A percentile compares a stretch with the other conserved stretches of the same genome.
Conservation (phyloP, 2,329 filamentous ascomycete species). For the Sporothrix brasiliensis region DNA sequence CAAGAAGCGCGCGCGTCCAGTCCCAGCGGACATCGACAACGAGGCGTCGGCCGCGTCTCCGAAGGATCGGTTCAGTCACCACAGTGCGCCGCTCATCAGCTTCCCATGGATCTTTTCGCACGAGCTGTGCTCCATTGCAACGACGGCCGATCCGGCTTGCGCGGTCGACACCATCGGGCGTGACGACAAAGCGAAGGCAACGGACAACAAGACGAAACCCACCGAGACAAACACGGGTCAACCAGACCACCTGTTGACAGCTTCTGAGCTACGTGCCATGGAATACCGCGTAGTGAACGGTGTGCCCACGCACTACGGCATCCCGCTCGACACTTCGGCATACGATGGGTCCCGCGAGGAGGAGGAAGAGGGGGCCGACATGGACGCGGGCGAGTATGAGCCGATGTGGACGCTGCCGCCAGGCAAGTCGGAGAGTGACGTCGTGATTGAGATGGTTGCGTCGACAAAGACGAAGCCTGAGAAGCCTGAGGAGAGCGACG, state of each 20-base stretch:
- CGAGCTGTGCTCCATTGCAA: conserved; percentile 71
- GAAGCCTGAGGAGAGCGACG: background rate
- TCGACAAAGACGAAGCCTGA: background rate
- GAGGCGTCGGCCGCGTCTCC: conserved; percentile 32
- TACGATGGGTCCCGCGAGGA: conserved; percentile 29
- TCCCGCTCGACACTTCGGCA: conserved; percentile 33
- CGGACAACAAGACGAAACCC: background rate
- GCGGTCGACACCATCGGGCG: background rate
- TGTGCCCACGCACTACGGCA: conserved; percentile 42
- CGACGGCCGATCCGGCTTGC: background rate
- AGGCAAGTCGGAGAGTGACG: conserved; percentile 31
- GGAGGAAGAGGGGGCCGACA: conserved; percentile 25
- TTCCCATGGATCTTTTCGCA: conserved; percentile 90
- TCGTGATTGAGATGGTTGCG: conserved; percentile 31
- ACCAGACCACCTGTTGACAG: conserved; percentile 8
- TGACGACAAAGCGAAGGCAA: background rate
- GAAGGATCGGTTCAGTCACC: conserved; percentile 46
- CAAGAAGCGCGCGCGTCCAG: background rate
- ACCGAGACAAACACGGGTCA: background rate
- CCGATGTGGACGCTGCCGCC: conserved; percentile 36
- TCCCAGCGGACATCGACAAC: background rate
- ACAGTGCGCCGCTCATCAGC: conserved; percentile 77
- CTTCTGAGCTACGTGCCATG: conserved; percentile 35
- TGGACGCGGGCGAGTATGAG: conserved; percentile 28
- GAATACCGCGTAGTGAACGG: conserved; percentile 40